These are phyloP conservation scores for Coriolopsis trogii DNA, from an alignment of 1,284 basidiomycete genomes.

Conservation along the genomic window DNA sequence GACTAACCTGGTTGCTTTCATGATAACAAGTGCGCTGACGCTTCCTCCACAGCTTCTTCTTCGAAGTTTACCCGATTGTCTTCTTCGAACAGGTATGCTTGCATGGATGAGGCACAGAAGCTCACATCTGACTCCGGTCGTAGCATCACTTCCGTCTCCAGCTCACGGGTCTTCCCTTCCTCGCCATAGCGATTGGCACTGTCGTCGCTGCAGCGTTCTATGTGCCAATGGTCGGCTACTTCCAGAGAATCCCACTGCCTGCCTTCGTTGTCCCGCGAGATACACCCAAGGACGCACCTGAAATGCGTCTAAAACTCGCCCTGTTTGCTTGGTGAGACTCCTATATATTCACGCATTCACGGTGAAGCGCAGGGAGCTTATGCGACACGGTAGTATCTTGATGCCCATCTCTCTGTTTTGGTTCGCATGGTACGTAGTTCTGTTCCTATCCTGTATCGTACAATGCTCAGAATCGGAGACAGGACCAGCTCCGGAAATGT, in stretches of 20 bases:
- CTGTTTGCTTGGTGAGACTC: conserved; percentile 20
- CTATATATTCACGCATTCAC: neutral
- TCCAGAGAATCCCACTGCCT: conserved; percentile 6
- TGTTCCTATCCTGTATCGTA: neutral
- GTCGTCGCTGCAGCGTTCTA: conserved; percentile 4
- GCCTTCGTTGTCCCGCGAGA: neutral
- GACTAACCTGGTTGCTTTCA: neutral
- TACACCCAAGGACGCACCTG: conserved; percentile 8
- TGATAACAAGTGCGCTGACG: neutral
- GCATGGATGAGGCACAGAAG: neutral
- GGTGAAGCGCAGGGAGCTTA: neutral
- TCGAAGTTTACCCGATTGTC: conserved; percentile 33
- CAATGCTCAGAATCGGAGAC: neutral
- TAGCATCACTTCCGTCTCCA: conserved; percentile 12
- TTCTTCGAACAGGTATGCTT: conserved; percentile 18
- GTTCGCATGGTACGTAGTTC: conserved; percentile 33
- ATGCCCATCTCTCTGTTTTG: conserved; percentile 33
- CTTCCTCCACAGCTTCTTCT: conserved; percentile 26
- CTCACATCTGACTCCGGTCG: neutral
- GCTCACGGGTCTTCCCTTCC: conserved; percentile 13
- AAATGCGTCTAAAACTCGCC: conserved; percentile 22
- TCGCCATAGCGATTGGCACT: conserved; percentile 11
- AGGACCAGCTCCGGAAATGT: conserved; percentile 32
- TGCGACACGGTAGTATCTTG: conserved; percentile 11
- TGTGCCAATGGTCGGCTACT: conserved; percentile 6